Base-by-base conservation (phyloP, 768 basidiomycete species). In the Russula foetens region DNA sequence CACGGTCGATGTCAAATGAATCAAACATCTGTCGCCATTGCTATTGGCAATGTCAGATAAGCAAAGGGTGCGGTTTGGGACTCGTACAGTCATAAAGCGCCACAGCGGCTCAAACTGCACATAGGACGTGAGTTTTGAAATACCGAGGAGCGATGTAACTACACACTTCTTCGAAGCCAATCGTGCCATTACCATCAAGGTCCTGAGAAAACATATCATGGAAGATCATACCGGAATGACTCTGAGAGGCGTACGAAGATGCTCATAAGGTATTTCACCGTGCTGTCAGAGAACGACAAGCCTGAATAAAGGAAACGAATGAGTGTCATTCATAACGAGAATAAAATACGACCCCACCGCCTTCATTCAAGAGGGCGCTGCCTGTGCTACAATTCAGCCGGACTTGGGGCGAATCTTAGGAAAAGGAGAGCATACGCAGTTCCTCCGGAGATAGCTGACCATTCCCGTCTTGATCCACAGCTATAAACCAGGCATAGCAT, bases 221-320 rank as follows among this genome's bases (percentile, higher is more conserved):
- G n/a, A 9, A 45, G 31, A n/a, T 3, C 23, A 19, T 29, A 9
- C 28, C 9, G 5, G 43, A 45, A 33, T 3, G 38, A 23, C n/a
- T 11, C 28, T 8, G n/a, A 31, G 7, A 17, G 11, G 26, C 60
- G 14, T 57, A 62, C 60, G 12, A 62, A 62, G 26, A 39, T 57
- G 17, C 55, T 24, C 60, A 62, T 52, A 4, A 62, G 49, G 28
- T 57, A 56, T 17, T 57, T 52, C 44, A 62, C 50, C 9, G 60
- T 57, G 23, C 12, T 19, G 21, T 0, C 0, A 2, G 60, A 62
- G 44, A 62, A 62, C 28, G 6, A 38, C 31, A 50, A 28, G 15
- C 50, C 60, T 62, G 31, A 24, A 31, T 28, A 51, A 7, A 49
- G 14, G 19, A 19, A n/a, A 23, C 9, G 3, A 2, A 1, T 56